Base-by-base conservation (phyloP, 140 eudicot species). In the Bidens hawaiensis region DNA sequence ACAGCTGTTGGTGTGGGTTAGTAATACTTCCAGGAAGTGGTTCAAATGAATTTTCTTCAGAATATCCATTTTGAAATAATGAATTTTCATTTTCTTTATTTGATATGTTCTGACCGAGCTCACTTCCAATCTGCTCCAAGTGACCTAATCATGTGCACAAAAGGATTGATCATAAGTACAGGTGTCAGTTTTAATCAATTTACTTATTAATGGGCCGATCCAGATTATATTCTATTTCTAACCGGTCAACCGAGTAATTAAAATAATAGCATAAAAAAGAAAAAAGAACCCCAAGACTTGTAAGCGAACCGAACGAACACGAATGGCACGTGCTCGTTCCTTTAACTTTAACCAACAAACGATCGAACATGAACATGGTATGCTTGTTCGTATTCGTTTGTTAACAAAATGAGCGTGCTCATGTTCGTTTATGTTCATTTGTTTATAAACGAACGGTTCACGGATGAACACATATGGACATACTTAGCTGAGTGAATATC, bases 121-220 rank as follows among this genome's bases (percentile, higher is more conserved):
- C 83, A 23, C 80, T 77, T 43, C 95, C 96, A 71, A 82, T 87
- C 4, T 71, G 95, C 80, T 91, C 96, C 76, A 91, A 74, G 68
- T 84, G 82, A 74, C 96, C 98, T 91, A 75, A 65, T 56, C 6
- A 60, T 34, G 31, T 46, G 58, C 67, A 68, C 38, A 69, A 24
- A 67, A 1, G 31, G 19, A 57, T 31, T 24, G 41, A 65, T 66
- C 34, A 31, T 17, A 69, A 69, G 71, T 74, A 11, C 31, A 51
- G 7, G 31, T 51, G 58, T 11, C 31, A 51, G 14, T 19, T 23
- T n/a, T 1, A 6, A 51, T 7, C 54, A 18, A 48, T 48, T 1
- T 5, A 48, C 25, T 6, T 45, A 16, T 45, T 6, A 45, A 45
- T 15, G n/a, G 22, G 26, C 1, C n/a, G 1, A 48, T 48, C 21